Evolutionary conservation across 108 stramenopile genomes (phyloP), one percentile per base, ranked within the genome.

Genomic region (Cylindrotheca fusiformis): DNA sequence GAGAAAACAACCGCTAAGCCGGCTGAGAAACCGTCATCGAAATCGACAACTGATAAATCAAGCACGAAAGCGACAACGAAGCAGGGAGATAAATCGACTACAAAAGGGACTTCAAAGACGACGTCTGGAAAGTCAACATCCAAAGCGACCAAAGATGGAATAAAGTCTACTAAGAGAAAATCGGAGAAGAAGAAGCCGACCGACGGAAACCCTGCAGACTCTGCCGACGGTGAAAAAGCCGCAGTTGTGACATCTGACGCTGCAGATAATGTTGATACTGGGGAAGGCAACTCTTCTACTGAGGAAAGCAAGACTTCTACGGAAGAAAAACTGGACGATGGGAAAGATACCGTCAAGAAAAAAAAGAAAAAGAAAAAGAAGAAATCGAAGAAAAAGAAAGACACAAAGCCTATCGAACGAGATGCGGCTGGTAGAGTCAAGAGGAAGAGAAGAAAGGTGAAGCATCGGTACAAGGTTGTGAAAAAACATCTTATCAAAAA

Each of bases 401-500:
- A 41, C 10, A 41, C 6, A 14, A 41, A 41, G 20, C 14, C 24
- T 20, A 56, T 54, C 0, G 59, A 32, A 28, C 57, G 69, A 44
- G 61, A 71, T 41, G 58, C 65, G 26, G 8, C 55, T 17, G 69
- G 69, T 4, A 55, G 29, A 28, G 28, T 71, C 12, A 44, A 29
- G 32, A 31, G 69, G 5, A 71, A 71, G 27, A 48, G 52, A 21
- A 20, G 30, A 14, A 63, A 71, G 41, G 44, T 63, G 10, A 62
- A 55, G 29, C 36, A 63, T 32, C 36, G 61, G 20, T 54, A 63
- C 48, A 28, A 59, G 0, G 69, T 71, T 2, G 69, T 71, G 12
- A 55, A 63, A 49, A 60, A 62, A 26, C 51, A 71, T 25, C 52
- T 41, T 20, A 63, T 71, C 8, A 71, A 71, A 30, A 55, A 36